Evolutionary conservation across 768 basidiomycete species (phyloP), one percentile per base, ranked within the genome.

Genomic region (Leucosporidium creatinivorum): DNA sequence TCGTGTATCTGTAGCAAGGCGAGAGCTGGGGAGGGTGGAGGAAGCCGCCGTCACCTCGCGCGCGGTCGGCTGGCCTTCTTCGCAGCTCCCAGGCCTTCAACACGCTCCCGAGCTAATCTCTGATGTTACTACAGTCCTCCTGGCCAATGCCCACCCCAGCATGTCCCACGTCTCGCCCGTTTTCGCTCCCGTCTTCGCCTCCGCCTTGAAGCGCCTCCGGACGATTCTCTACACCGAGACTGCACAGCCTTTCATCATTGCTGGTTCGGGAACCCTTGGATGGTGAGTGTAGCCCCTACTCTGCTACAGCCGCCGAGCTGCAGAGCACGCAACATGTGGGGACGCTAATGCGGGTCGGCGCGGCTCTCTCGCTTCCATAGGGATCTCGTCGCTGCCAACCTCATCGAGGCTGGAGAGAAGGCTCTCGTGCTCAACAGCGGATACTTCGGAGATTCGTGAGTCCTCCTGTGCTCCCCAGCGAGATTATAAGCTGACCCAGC

Each of bases 221-320:
- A 81, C 89, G 63, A 86, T 97, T 10, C 79, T 98, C 26, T 86
- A 85, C 76, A 87, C 94, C 36, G 83, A 85, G 63, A 80, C 82
- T 28, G 89, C 83, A 0, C 96, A 98, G 76, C 91, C 92, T 0
- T 92, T 99, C 82, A 80, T 99, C 74, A 88, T 98, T 69, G 87
- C 93, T 31, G 96, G 96, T 2, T 89, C 87, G 63, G 96, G 96
- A 21, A 98, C 96, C 3, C 82, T 99, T 44, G 96, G 96, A 33
- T 98, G 93, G 89, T 83, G 54, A 70, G 83, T 76, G 5, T 33
- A 33, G 5, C 26, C 54, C 48, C 39, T 52, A 26, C 50, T 54
- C 33, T 30, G 48, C 61, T 47, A 25, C 44, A 51, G 50, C 25
- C 8, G 3, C n/a, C 2, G 50, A 51, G 50, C 6, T 6, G 50